Evolutionary conservation across 2,329 filamentous ascomycete species (phyloP), one percentile per base, ranked within the genome.

Genomic region (Aureobasidium sp.): DNA sequence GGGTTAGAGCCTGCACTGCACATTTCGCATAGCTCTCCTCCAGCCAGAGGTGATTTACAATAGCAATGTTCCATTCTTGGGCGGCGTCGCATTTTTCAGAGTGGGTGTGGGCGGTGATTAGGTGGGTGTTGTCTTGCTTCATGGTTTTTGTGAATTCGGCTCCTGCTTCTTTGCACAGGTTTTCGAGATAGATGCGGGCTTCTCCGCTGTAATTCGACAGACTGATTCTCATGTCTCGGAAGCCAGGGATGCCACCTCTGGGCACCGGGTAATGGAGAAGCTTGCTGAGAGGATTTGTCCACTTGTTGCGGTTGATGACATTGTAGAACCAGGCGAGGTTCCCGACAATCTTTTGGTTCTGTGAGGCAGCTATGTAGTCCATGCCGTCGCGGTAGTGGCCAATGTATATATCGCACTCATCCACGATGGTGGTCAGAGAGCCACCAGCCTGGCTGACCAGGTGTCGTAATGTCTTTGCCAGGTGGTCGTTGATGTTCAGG

Each of bases 171-270:
- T 81, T 85, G 68, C 97, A 88, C 41, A 99, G 81, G 68, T 96
- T 97, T 74, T 97, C 92, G 5, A 99, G 81, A 70, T 97, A 99
- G 58, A 91, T 86, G 51, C 94, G 86, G 17, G 94, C 91, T 74
- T 99, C 94, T 36, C 94, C 94, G 49, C 91, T 91, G 72, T 99
- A 99, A 74, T 97, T 99, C 6, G 94, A 97, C 6, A 99, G 81
- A 62, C 91, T 96, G 69, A 99, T 94, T 57, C 82, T 85, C 73
- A 89, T 80, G 8, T 82, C 79, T 63, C 88, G 75, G 71, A 99
- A 97, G 0, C 90, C 92, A 0, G 87, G 84, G 39, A 99, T 86
- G 1, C 90, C 90, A 9, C 86, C 73, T 51, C 83, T 84, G 5
- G 92, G 89, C 15, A 96, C 72, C 0, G 94, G 94, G 67, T 99